Evolutionary conservation across 441 rosid genomes (phyloP).

Genomic region (Adansonia madagascariensis): DNA sequence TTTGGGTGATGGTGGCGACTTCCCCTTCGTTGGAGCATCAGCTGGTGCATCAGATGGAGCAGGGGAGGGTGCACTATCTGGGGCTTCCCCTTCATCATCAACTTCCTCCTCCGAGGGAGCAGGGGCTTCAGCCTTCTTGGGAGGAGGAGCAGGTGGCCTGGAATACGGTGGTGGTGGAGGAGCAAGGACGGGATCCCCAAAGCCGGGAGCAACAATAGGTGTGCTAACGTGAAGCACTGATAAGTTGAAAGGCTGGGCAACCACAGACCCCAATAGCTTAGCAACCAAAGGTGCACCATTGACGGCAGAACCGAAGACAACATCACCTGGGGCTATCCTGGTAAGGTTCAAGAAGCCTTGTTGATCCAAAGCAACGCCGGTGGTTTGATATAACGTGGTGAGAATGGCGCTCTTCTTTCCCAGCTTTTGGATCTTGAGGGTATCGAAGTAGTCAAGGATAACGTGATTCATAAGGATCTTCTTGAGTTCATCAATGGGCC

Average conservation of each 20-base stretch:
- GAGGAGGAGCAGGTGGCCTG: constrained; percentile 40
- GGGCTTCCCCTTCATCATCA: constrained; percentile 12
- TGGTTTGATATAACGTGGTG: constrained; percentile 71
- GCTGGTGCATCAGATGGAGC: constrained; percentile 36
- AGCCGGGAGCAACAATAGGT: constrained; percentile 68
- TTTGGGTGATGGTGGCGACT: background rate
- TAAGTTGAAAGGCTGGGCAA: constrained; percentile 61
- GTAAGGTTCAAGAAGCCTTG: constrained; percentile 72
- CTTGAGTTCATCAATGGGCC: constrained; percentile 43
- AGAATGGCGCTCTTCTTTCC: constrained; percentile 42
- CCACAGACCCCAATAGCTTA: constrained; percentile 42
- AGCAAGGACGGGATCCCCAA: constrained; percentile 41
- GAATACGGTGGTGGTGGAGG: constrained; percentile 52
- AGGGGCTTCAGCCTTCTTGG: constrained; percentile 36
- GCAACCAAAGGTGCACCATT: constrained; percentile 46
- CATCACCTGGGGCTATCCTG: constrained; percentile 35
- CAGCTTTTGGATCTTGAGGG: constrained; percentile 46
- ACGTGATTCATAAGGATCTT: constrained; percentile 64
- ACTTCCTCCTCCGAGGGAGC: constrained; percentile 26
- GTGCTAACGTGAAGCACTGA: constrained; percentile 67
- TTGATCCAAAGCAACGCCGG: constrained; percentile 54
- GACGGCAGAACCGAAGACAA: constrained; percentile 61
- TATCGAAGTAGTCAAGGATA: constrained; percentile 77
- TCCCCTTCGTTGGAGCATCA: constrained; percentile 29
- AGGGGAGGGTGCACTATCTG: constrained; percentile 29